Evolutionary conservation across 495 filamentous ascomycete species (phyloP), one percentile per base, ranked within the genome.

Genomic region (Daldinia concentrica): DNA sequence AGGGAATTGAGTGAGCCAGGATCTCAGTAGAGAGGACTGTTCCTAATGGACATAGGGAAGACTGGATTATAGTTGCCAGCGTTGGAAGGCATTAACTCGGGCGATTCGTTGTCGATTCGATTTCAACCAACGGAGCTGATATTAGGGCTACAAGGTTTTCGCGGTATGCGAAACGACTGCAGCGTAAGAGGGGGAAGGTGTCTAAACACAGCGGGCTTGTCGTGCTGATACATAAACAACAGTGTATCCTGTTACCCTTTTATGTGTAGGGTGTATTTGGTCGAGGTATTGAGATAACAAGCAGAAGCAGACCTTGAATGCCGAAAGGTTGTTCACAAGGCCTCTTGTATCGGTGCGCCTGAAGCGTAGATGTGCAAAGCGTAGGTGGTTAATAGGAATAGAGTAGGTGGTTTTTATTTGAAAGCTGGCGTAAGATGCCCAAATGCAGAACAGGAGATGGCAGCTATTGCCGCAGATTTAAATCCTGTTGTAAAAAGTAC

Each of bases 121-220:
- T 81, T 78, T 93, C 91, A 97, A 86, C 93, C 94, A 90, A 94
- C 94, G 73, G 90, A 91, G 81, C 87, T 89, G 75, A 91, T 89
- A 81, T 92, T 87, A 78, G 87, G 88, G 85, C 91, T 92, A 90
- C 92, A 90, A 87, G 89, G 91, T 91, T 90, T 94, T 86, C 91
- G 86, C 88, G 88, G 86, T 89, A 88, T 90, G 88, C 92, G 92
- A 92, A 96, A 94, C 86, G 90, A 82, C 88, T 93, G 92, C 93
- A 94, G 92, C 92, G 91, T 90, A 86, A 91, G 87, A 86, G 92
- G 91, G 88, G 92, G 90, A 82, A 90, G 89, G 89, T 92, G 88
- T 89, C 90, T 82, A 81, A 79, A 83, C 81, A 85, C 83, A 82
- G 81, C 75, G 82, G 77, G 70, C 77, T 83, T 76, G 74, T 83